Evolutionary conservation across 257 asterid species (phyloP), one percentile per base, ranked within the genome.

Genomic region (Anisodus acutangulus): DNA sequence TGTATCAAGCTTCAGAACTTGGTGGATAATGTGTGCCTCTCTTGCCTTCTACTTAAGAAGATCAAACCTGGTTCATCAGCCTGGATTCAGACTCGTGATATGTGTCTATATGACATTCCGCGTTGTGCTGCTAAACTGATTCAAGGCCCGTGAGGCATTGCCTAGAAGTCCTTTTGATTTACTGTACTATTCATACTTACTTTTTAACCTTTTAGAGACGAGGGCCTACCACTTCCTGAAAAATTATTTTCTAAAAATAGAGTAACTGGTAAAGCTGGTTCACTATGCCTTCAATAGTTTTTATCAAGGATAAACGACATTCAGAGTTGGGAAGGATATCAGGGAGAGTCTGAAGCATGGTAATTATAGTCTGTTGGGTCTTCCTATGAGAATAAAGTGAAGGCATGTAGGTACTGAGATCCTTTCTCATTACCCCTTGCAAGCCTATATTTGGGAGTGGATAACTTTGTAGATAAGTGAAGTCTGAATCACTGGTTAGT

Each of bases 401-500:
- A 76, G 81, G 62, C 60, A 3, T 76, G 41, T 76, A 1, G 22
- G 45, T 74, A 26, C 63, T 76, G 26, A 19, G 45, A 76, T 76
- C 63, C 47, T 51, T 76, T 10, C 3, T 76, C 81, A 12, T 51
- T 51, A 53, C 22, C 63, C 80, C 13, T 51, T 49, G 63, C 45
- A 76, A 76, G 63, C 45, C 22, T 22, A 74, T 76, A 39, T 51
- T 22, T 76, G 81, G 1, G 81, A 76, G 62, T 76, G 81, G 62
- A 51, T 12, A 26, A 51, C 47, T 51, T 76, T 26, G 63, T 51
- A 53, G 13, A 76, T 41, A 41, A 12, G 22, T 74, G 6, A 74
- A 51, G 62, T 76, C 45, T 51, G 22, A 49, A 74, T 51, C 6
- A 51, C 81, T 22, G 43, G 17, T 74, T 22, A 13, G n/a, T 19